These are phyloP conservation scores for Tetrapisispora namnaoensis DNA, from an alignment of 805 yeast genomes.

Conservation along the genomic window DNA sequence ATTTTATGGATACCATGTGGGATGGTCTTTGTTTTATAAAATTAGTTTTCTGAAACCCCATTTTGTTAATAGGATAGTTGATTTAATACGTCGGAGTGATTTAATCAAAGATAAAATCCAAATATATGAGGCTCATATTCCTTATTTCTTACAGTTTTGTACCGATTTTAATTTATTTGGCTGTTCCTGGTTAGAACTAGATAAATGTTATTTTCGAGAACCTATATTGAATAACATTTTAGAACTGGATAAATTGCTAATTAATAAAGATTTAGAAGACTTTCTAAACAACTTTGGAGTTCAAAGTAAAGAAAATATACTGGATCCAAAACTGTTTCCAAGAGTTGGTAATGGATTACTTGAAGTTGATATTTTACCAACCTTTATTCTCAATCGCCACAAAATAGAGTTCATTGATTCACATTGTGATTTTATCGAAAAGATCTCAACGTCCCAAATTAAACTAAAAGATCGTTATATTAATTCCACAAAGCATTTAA, in stretches of 20 bases:
- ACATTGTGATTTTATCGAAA: slow-evolving; percentile 43
- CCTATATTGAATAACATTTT: slow-evolving; percentile 38
- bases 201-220: slow-evolving; percentile 41
- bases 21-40: slow-evolving; percentile 56
- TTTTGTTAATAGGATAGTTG: slow-evolving; percentile 44
- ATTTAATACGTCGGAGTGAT: slow-evolving; percentile 37
- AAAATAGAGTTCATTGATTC: slow-evolving; percentile 36
- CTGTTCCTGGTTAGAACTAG: slow-evolving; percentile 61
- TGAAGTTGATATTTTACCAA: slow-evolving; percentile 63
- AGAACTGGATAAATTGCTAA: slow-evolving; percentile 21
- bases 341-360: slow-evolving; percentile 54
- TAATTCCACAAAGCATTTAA: slow-evolving; percentile 44
- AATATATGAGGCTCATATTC: slow-evolving; percentile 73
- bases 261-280: slow-evolving; percentile 27
- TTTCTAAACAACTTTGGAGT: slow-evolving; percentile 24
- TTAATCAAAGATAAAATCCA: slow-evolving; percentile 34
- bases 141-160: slow-evolving; percentile 65
- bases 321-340: slow-evolving; percentile 22
- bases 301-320: slow-evolving; percentile 6
- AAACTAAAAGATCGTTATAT: slow-evolving; percentile 21
- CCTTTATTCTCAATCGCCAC: slow-evolving; percentile 48
- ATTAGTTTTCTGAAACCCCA: slow-evolving; percentile 58
- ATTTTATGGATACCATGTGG: slow-evolving; percentile 73
- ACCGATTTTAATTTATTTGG: slow-evolving; percentile 79
- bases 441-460: slow-evolving; percentile 7